These are phyloP conservation scores for Xylaria sp. DNA, from an alignment of 2,329 filamentous ascomycete genomes.

Conservation along the genomic window DNA sequence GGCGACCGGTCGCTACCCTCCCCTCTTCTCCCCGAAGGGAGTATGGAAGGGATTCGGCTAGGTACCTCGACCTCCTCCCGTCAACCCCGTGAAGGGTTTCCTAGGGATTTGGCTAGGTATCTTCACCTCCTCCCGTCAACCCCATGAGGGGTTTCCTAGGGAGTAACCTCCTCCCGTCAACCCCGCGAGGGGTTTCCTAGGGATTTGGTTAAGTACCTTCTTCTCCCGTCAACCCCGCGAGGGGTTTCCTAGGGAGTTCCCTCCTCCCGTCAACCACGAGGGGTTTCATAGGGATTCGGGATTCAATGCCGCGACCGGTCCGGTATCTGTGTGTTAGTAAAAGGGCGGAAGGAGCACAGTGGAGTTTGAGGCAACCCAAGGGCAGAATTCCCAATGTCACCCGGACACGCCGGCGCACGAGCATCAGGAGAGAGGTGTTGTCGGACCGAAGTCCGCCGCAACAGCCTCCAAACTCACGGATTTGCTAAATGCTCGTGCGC, in stretches of 20 bases:
- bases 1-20: constrained; percentile 18
- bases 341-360: too few relatives aligned
- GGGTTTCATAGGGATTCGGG: constrained; percentile 13
- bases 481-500: too few relatives aligned
- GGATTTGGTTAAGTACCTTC: neutral
- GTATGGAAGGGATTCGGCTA: neutral
- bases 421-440: too few relatives aligned
- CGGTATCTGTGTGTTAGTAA: too few relatives aligned
- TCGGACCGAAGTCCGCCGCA: too few relatives aligned
- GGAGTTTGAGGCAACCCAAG: too few relatives aligned
- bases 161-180: neutral
- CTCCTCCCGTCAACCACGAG: constrained; percentile 13
- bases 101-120: neutral
- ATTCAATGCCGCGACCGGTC: constrained; percentile 1
- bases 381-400: too few relatives aligned
- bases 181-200: neutral
- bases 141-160: neutral
- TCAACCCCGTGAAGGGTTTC: neutral
- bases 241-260: neutral
- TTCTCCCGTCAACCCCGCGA: neutral
- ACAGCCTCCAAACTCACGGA: too few relatives aligned
- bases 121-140: too few relatives aligned
- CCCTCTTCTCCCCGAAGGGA: constrained; percentile 3
- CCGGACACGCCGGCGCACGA: too few relatives aligned
- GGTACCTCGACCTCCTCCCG: too few relatives aligned